Percentiles rank a stretch among this genome's conserved stretches.
phyloP scores from a whole-genome alignment of 768 basidiomycete genomes.

The Cystoderma amianthinum region DNA sequence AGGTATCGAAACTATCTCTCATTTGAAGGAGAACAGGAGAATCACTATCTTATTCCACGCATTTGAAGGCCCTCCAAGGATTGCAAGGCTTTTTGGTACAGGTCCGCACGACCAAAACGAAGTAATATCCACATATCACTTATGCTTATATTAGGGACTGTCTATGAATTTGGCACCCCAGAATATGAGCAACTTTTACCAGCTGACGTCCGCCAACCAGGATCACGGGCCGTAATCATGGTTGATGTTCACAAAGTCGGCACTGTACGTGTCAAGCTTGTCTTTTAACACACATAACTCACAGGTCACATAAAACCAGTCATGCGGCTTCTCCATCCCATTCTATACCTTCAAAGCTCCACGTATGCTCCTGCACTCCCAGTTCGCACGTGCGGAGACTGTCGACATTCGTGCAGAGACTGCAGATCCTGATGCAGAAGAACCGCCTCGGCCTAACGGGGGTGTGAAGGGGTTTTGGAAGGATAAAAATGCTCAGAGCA shows the following conservation, averaged over 20 bases:
- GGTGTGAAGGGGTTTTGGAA: slow-evolving; percentile 55
- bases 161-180: slow-evolving; percentile 55
- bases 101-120: slow-evolving; percentile 22
- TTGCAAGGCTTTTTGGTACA: slow-evolving; percentile 51
- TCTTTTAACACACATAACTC: background rate
- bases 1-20: slow-evolving; percentile 35
- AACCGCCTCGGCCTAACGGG: slow-evolving; percentile 16
- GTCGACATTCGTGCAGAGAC: slow-evolving; percentile 23
- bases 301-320: slow-evolving; percentile 24
- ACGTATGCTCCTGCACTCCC: slow-evolving; percentile 44
- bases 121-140: background rate
- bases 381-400: slow-evolving; percentile 34
- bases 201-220: slow-evolving; percentile 35
- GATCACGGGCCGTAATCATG: slow-evolving; percentile 57
- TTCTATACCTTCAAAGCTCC: slow-evolving; percentile 50
- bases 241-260: slow-evolving; percentile 56
- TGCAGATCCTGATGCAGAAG: slow-evolving; percentile 12
- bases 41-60: slow-evolving; percentile 58
- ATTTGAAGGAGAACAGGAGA: slow-evolving; percentile 55
- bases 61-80: slow-evolving; percentile 54
- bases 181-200: slow-evolving; percentile 52
- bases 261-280: slow-evolving; percentile 22
- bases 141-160: slow-evolving; percentile 32
- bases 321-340: slow-evolving; percentile 62
- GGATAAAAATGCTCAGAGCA: slow-evolving; percentile 37